A percentile compares a stretch with the other conserved stretches of the same genome.
phyloP scores from a whole-genome alignment of 1,139 yeast species.

The Sugiyamaella sp. region DNA sequence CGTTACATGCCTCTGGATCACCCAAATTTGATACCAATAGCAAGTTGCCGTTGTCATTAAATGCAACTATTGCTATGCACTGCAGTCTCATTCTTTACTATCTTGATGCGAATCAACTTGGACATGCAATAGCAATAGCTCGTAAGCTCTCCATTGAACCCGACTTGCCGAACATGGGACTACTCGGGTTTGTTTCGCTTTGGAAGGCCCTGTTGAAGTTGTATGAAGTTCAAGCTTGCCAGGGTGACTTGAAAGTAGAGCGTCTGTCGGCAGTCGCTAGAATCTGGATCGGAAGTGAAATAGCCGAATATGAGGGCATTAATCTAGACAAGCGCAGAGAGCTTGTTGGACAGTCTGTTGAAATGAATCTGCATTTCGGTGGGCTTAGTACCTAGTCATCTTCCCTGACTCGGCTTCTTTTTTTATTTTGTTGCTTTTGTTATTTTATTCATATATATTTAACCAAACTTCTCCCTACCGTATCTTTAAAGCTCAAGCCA shows the following conservation, averaged over 20 bases:
- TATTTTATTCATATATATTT: neutral
- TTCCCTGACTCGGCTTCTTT: neutral
- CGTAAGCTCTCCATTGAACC: slow-evolving; percentile 29
- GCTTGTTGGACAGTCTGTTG: slow-evolving; percentile 41
- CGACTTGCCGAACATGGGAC: slow-evolving; percentile 36
- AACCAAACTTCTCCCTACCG: neutral
- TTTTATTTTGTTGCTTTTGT: neutral
- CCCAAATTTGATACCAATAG: slow-evolving; percentile 17
- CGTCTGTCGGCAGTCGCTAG: slow-evolving; percentile 38
- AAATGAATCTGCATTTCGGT: slow-evolving; percentile 38
- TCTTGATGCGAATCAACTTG: slow-evolving; percentile 27
- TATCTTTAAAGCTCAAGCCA: too few relatives aligned
- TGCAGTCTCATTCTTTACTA: slow-evolving; percentile 35
- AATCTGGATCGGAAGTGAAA: slow-evolving; percentile 44
- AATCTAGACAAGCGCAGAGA: slow-evolving; percentile 38
- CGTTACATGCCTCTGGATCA: slow-evolving; percentile 21
- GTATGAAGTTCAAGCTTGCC: slow-evolving; percentile 22
- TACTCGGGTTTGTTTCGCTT: slow-evolving; percentile 43
- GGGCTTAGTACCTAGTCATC: slow-evolving; percentile 28
- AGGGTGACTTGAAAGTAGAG: slow-evolving; percentile 31
- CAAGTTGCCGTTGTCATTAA: slow-evolving; percentile 30
- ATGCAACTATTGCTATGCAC: slow-evolving; percentile 36
- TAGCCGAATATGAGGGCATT: slow-evolving; percentile 40
- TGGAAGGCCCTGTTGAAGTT: slow-evolving; percentile 29
- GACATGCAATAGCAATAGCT: slow-evolving; percentile 30